phyloP scores from a whole-genome alignment of 2,329 filamentous ascomycete species.

The Alternaria panax region DNA sequence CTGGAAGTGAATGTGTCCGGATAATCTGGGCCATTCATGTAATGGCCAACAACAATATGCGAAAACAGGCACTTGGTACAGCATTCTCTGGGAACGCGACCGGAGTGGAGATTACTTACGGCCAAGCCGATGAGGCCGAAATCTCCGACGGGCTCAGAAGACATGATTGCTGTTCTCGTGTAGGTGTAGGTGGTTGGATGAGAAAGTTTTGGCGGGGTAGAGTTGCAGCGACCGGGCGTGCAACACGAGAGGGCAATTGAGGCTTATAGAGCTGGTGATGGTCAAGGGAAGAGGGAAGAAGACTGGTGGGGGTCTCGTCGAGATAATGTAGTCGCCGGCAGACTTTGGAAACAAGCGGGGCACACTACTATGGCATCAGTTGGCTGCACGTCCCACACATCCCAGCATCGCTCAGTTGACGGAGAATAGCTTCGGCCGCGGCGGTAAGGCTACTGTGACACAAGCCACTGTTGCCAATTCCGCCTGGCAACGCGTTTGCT shows the following conservation, averaged over 20 bases:
- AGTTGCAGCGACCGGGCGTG: conserved; percentile 42
- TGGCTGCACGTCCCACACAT: conserved; percentile 29
- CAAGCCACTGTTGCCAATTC: conserved; percentile 25
- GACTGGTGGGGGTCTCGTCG: conserved; percentile 34
- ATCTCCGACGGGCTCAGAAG: conserved; percentile 56
- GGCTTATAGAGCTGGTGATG: conserved; percentile 28
- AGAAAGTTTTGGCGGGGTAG: conserved; percentile 34
- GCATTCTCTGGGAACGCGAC: background rate
- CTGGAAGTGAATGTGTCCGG: background rate
- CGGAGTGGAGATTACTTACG: conserved; percentile 35
- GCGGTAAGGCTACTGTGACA: conserved; percentile 28
- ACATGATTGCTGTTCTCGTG: conserved; percentile 39
- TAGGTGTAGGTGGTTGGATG: conserved; percentile 6
- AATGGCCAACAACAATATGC: background rate
- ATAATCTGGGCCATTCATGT: background rate
- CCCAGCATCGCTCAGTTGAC: conserved; percentile 13
- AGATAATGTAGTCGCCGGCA: conserved; percentile 48
- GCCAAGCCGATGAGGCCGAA: conserved; percentile 62
- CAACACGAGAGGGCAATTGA: conserved; percentile 38
- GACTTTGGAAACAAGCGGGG: conserved; percentile 44
- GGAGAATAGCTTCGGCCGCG: conserved; percentile 38
- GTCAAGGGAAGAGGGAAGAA: conserved; percentile 29
- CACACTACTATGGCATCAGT: conserved; percentile 38
- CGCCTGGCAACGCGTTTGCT: conserved; percentile 14
- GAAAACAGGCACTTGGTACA: background rate